A percentile compares a stretch with the other conserved stretches of the same genome.
Conservation (phyloP, 306 rosid species). For the Myrica gale region DNA sequence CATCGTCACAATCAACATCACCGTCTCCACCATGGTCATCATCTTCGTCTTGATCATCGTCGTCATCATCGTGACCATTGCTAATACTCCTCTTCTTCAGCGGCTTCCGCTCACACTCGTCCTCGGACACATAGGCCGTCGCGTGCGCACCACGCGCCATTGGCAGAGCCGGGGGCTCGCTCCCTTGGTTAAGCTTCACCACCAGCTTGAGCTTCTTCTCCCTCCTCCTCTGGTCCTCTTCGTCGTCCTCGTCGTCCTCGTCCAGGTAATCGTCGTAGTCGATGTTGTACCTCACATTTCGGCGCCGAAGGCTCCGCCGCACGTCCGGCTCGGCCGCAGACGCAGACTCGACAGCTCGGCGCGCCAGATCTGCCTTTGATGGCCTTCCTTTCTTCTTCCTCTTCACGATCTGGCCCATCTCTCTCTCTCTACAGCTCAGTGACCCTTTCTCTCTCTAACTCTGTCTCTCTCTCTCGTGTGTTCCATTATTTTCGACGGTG, state of each 20-base stretch:
- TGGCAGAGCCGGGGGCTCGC: slow-evolving; percentile 28
- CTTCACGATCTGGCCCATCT: slow-evolving; percentile 99
- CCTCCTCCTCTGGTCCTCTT: slow-evolving; percentile 63
- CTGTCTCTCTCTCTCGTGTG: slow-evolving; percentile 44
- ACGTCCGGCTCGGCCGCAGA: slow-evolving; percentile 40
- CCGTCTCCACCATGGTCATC: slow-evolving; percentile 28
- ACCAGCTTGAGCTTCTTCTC: slow-evolving; percentile 93
- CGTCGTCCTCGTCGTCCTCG: slow-evolving; percentile 67
- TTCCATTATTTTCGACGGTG: slow-evolving; percentile 61
- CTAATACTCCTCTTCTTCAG: slow-evolving; percentile 47
- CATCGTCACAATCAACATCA: slow-evolving; percentile 27
- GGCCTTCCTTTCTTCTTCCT: slow-evolving; percentile 99
- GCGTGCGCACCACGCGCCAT: slow-evolving; percentile 47
- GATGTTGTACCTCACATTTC: slow-evolving; percentile 86
- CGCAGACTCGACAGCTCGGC: slow-evolving; percentile 57
- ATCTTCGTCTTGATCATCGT: slow-evolving; percentile 27
- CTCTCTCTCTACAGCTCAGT: slow-evolving; percentile 13
- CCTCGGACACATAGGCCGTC: slow-evolving; percentile 15
- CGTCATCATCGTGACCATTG: slow-evolving; percentile 34
- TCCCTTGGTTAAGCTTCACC: slow-evolving; percentile 64
- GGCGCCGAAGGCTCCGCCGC: slow-evolving; percentile 84
- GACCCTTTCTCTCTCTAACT: slow-evolving; percentile 24
- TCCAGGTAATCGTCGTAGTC: slow-evolving; percentile 82
- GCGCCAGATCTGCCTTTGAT: slow-evolving; percentile 95
- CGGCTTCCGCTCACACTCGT: slow-evolving; percentile 42